Conservation (phyloP, 2,329 filamentous ascomycete species). For the Colletotrichum truncatum region DNA sequence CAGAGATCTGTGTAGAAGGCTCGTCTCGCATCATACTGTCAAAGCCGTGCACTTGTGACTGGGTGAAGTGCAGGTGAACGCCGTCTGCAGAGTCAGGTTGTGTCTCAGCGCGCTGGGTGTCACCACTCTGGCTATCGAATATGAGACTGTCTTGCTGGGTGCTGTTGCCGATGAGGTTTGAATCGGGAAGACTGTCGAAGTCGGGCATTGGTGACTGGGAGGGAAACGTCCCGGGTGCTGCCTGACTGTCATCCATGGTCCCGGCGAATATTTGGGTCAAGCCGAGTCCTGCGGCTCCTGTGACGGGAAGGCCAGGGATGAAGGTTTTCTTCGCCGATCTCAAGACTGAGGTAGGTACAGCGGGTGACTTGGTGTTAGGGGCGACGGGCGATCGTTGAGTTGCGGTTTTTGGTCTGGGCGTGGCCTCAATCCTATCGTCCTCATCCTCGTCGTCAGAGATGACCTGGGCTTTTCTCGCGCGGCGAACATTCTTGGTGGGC, state of each 20-base stretch:
- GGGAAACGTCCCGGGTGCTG: constrained; percentile 40
- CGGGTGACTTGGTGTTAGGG: constrained; percentile 57
- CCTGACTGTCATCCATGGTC: constrained; percentile 78
- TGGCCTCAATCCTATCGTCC: constrained; percentile 50
- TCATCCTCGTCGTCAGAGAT: constrained; percentile 75
- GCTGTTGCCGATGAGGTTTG: constrained; percentile 69
- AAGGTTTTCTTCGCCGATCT: constrained; percentile 75
- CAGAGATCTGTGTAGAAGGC: constrained; percentile 68
- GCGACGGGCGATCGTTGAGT: constrained; percentile 52
- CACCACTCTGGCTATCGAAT: constrained; percentile 53
- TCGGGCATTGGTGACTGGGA: constrained; percentile 63
- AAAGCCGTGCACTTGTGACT: constrained; percentile 68
- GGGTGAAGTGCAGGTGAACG: constrained; percentile 66
- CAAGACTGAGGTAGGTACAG: constrained; percentile 70
- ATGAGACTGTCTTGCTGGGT: constrained; percentile 65
- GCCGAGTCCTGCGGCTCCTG: constrained; percentile 72
- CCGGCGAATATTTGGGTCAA: constrained; percentile 92
- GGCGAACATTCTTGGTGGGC: constrained; percentile 53
- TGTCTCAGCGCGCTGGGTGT: constrained; percentile 49
- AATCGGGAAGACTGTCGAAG: constrained; percentile 65
- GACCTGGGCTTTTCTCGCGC: constrained; percentile 60
- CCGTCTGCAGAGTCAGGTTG: constrained; percentile 41
- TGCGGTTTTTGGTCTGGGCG: constrained; percentile 56
- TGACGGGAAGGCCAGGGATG: constrained; percentile 73
- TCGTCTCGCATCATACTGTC: constrained; percentile 61